Evolutionary conservation across 371 early-diverging fungal genomes (phyloP), one percentile per base, ranked within the genome.

Genomic region (Sporodiniella umbellata): DNA sequence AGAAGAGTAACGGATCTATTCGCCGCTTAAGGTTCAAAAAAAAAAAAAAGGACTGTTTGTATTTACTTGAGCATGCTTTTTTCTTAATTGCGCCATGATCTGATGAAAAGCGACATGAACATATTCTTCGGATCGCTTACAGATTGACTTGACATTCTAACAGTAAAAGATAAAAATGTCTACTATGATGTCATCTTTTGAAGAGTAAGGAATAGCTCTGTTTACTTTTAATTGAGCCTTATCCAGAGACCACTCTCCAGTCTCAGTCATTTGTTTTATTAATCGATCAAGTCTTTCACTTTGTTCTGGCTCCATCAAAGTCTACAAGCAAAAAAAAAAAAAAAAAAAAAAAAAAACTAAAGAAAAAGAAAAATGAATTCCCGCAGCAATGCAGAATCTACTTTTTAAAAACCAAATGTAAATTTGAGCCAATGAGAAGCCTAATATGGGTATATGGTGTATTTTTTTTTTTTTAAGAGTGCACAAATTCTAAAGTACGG

Each of bases 21-120:
- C 12, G 5, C 15, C 23, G 22, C 25, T 31, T 12, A 33, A 38
- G 17, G 28, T 37, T 33, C 1, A 17, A 24, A 15, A 15, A 35
- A 26, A 26, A 4, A 38, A 1, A 19, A 12, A 24, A n/a, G 8
- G 8, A 18, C n/a, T n/a, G n/a, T n/a, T n/a, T n/a, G n/a, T n/a
- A 28, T 35, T 24, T 60, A 80, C 81, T 72, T 86, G 86, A 8
- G 89, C 72, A 61, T 88, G 88, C 37, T 76, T 72, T 53, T 80
- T 84, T 45, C 69, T 55, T 33, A 87, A 58, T 42, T 81, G 79
- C 15, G 61, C 60, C 50, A 82, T 56, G 3, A 84, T 54, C 11
- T 66, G 51, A 11, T 76, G 58, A 54, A 79, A 85, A 0, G 72
- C 70, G 3, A 48, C 42, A 14, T 57, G 64, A 1, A 83, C 70